Conservation (phyloP, 306 rosid species). For the Vicia sativa region DNA sequence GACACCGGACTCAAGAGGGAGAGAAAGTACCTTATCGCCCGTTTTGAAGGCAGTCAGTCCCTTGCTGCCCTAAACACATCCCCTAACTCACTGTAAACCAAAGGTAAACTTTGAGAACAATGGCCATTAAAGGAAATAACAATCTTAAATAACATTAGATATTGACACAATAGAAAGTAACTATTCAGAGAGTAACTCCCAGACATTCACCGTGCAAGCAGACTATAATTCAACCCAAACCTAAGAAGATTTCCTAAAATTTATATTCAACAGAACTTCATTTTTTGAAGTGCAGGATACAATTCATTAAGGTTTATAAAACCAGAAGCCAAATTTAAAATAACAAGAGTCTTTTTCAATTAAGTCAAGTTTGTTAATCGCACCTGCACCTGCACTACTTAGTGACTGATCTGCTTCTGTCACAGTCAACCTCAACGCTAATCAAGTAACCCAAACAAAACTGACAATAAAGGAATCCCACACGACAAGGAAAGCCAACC, state of each 20-base stretch:
- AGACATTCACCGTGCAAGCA: constrained; percentile 4
- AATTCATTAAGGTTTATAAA: constrained; percentile 3
- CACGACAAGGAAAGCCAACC: neutral
- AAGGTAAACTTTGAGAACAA: constrained; percentile 42
- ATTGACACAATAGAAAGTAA: neutral
- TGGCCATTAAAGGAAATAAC: neutral
- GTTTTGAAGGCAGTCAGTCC: constrained; percentile 80
- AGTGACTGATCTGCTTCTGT: neutral
- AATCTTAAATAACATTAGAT: neutral
- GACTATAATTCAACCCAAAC: neutral
- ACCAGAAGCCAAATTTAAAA: neutral
- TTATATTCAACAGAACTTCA: neutral
- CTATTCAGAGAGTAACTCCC: constrained; percentile 10
- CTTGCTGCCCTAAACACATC: constrained; percentile 93
- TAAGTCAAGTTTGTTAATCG: neutral
- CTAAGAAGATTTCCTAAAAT: constrained; percentile 9
- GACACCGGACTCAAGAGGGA: neutral
- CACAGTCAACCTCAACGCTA: neutral
- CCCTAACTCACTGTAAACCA: constrained; percentile 80
- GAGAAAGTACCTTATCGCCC: constrained; percentile 79
- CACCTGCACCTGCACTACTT: too few species aligned
- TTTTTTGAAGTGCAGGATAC: constrained; percentile 16
- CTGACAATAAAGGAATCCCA: neutral
- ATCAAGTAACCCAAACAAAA: neutral
- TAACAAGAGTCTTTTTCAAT: neutral